phyloP scores from a whole-genome alignment of 371 early-diverging fungal species.

The Lichtheimia ramosa region DNA sequence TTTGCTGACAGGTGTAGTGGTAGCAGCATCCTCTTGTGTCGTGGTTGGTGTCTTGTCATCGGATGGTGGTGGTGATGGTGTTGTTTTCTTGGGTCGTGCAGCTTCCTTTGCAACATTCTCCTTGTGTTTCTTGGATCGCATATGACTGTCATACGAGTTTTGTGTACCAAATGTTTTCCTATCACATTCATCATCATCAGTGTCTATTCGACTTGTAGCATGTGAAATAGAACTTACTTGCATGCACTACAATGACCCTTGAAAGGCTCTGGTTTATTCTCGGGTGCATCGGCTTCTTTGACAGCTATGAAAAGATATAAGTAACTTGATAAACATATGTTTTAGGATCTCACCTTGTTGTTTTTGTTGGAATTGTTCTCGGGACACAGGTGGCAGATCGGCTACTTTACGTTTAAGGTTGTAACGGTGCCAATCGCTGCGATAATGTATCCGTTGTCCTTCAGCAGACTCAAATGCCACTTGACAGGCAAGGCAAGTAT shows the following conservation, averaged over 20 bases:
- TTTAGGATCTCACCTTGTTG: conserved; percentile 28
- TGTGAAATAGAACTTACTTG: conserved; percentile 21
- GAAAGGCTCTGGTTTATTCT: conserved; percentile 20
- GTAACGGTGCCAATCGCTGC: conserved; percentile 88
- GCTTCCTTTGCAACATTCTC: conserved; percentile 60
- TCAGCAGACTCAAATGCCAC: conserved; percentile 84
- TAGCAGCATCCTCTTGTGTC: conserved; percentile 31
- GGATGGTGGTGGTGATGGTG: not conserved
- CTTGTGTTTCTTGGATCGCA: conserved; percentile 91
- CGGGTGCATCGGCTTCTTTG: conserved; percentile 18
- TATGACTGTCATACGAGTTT: conserved; percentile 87
- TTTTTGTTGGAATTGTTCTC: conserved; percentile 66
- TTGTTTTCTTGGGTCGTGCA: conserved; percentile 11
- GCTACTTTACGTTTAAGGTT: conserved; percentile 88
- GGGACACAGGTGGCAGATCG: conserved; percentile 72
- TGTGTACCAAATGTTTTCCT: conserved; percentile 73
- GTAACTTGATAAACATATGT: not conserved
- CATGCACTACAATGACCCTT: conserved; percentile 41
- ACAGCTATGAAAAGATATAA: conserved; percentile 23
- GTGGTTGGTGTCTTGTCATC: conserved; percentile 9
- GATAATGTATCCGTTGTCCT: conserved; percentile 81
- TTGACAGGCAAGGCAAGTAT: conserved; percentile 79
- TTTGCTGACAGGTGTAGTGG: conserved; percentile 22
- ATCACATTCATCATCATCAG: not conserved
- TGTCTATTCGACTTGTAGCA: not conserved